Base-by-base conservation (phyloP, 2,329 filamentous ascomycete genomes). In the Claviceps sp. region DNA sequence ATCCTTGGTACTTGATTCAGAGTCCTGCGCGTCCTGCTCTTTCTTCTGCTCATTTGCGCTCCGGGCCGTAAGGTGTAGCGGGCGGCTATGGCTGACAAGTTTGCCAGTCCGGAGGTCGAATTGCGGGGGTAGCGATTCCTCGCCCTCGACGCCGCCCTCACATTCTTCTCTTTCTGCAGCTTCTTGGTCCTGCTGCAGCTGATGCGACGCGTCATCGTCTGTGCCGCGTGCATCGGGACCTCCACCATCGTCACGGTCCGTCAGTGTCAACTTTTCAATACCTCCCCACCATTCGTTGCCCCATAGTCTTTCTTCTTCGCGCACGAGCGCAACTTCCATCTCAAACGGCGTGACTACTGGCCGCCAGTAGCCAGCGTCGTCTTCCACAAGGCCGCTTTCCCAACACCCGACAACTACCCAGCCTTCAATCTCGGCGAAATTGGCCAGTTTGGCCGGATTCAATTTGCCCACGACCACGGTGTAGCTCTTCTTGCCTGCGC, bases 351-450 rank as follows among this genome's bases (percentile, higher is more conserved):
- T 98, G 42, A 97, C 82, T 10, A 97, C 83, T 0, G 90, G 89
- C 60, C 82, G 80, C 77, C 84, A 97, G 63, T 95, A 95, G 6
- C 86, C 87, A 0, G 66, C 67, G 53, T 87, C 85, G 57, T 89
- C 89, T 60, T 96, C 91, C 4, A 98, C 80, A 49, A 97, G 71
- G 54, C 87, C 89, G 65, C 90, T 95, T 70, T 98, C 93, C 93
- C 93, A 98, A 68, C 93, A 98, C 2, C 93, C 91, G 10, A 98
- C 87, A 0, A 97, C 89, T 0, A 97, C 89, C 93, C 93, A 98
- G 16, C 89, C 91, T 44, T 89, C 91, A 5, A 98, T 81, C 67
- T 98, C 93, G 53, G 85, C 81, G 69, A 98, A 98, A 68, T 98
- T 98, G 48, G 93, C 93, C 22, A 98, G 76, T 67, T 98, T 98